Conservation (phyloP, 176 grass and related monocot genomes). For the Calamus simplicifolius region DNA sequence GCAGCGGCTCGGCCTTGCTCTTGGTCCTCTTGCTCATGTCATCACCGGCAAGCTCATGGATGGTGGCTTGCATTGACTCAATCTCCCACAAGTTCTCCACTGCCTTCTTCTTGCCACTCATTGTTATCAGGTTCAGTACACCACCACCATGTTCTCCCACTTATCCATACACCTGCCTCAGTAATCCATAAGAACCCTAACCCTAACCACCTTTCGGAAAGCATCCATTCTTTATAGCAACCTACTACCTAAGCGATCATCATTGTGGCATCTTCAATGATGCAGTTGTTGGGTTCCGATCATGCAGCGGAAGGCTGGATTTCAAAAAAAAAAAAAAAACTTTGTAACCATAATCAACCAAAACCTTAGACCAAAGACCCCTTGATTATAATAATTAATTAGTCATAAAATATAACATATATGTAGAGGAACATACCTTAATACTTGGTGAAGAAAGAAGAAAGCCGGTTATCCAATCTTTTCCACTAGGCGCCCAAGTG, state of each 20-base stretch:
- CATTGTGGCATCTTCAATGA: constrained; percentile 81
- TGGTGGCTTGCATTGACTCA: constrained; percentile 30
- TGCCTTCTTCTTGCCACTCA: constrained; percentile 46
- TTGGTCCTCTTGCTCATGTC: constrained; percentile 45
- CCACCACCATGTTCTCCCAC: constrained; percentile 68
- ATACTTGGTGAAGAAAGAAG: too few species aligned
- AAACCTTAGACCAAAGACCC: too few species aligned
- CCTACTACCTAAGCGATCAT: constrained; percentile 82
- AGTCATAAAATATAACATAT: too few species aligned
- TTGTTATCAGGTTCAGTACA: constrained; percentile 69
- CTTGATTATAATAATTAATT: too few species aligned
- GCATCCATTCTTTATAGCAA: constrained; percentile 63
- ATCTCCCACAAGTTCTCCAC: constrained; percentile 39
- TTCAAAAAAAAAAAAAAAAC: too few species aligned
- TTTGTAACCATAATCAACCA: too few species aligned
- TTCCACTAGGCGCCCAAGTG: too few species aligned
- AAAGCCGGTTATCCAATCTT: too few species aligned
- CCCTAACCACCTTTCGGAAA: constrained; percentile 46
- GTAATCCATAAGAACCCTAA: constrained; percentile 52
- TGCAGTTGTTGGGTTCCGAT: too few species aligned
- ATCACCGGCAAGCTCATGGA: constrained; percentile 44
- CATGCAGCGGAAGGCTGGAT: too few species aligned
- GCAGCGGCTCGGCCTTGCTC: constrained; percentile 59
- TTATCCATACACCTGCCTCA: constrained; percentile 17
- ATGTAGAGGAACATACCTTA: too few species aligned